Conservation (phyloP, 352 stramenopile genomes). For the Globisporangium barbulae region DNA sequence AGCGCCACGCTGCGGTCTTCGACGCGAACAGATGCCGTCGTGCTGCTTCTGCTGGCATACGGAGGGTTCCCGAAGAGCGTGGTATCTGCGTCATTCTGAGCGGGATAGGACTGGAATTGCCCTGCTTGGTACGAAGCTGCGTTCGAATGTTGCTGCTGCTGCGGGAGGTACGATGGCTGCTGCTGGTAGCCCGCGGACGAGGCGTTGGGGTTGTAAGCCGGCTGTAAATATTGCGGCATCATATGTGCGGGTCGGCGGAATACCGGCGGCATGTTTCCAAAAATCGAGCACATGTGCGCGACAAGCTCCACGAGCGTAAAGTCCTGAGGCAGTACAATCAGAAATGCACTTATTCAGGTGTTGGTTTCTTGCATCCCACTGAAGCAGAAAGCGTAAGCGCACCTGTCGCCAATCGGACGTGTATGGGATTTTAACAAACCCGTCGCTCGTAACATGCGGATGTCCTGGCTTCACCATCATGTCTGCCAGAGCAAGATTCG, state of each 20-base stretch:
- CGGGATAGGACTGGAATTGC: constrained; percentile 20
- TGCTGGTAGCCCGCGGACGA: constrained; percentile 21
- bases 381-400: not conserved
- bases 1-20: constrained; percentile 52
- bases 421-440: constrained; percentile 87
- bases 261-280: constrained; percentile 82
- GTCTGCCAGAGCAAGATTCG: constrained; percentile 24
- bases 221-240: constrained; percentile 31
- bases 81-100: constrained; percentile 20
- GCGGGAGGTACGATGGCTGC: constrained; percentile 45
- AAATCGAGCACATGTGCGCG: constrained; percentile 88
- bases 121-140: constrained; percentile 17
- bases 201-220: constrained; percentile 26
- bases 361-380: not conserved
- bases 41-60: constrained; percentile 1
- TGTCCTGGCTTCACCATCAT: constrained; percentile 88
- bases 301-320: constrained; percentile 84
- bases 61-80: constrained; percentile 43
- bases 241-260: constrained; percentile 65
- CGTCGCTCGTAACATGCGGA: constrained; percentile 83
- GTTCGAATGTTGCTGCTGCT: constrained; percentile 19
- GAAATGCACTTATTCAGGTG: not conserved
- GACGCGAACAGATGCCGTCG: constrained; percentile 2
- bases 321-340: constrained; percentile 31
- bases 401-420: constrained; percentile 73